These are phyloP conservation scores for Mortierella sp. DNA, from an alignment of 371 early-diverging fungal genomes.

Conservation along the genomic window DNA sequence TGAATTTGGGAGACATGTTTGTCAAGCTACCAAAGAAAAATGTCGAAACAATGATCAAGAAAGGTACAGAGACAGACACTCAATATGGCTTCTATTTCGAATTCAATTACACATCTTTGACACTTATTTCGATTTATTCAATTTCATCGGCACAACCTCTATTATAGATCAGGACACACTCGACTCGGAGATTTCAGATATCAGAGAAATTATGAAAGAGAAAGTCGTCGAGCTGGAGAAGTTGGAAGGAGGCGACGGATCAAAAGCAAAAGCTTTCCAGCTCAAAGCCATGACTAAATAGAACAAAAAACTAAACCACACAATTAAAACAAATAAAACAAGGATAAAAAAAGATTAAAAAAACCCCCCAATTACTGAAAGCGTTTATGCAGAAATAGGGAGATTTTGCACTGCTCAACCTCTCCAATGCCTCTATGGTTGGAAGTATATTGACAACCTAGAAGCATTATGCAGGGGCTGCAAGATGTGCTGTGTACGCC, in stretches of 20 bases:
- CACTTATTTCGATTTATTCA: neutral
- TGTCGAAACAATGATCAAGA: constrained; percentile 51
- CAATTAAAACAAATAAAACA: too few species aligned
- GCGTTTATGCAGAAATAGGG: too few species aligned
- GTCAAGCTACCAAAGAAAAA: constrained; percentile 60
- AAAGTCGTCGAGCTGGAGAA: constrained; percentile 61
- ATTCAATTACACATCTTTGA: neutral
- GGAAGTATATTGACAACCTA: too few species aligned
- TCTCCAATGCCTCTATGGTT: too few species aligned
- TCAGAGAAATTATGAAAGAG: constrained; percentile 61
- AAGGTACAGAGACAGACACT: constrained; percentile 27
- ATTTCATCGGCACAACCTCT: neutral
- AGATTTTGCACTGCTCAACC: too few species aligned
- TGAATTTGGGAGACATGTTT: constrained; percentile 76
- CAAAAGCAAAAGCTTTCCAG: constrained; percentile 46
- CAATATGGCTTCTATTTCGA: neutral
- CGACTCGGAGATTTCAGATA: constrained; percentile 59
- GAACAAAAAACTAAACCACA: neutral
- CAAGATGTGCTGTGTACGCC: too few species aligned
- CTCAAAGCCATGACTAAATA: constrained; percentile 43
- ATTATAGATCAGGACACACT: constrained; percentile 61
- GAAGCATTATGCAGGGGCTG: too few species aligned
- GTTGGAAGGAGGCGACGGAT: constrained; percentile 62
- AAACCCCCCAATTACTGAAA: too few species aligned
- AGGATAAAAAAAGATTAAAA: too few species aligned